These are phyloP conservation scores for Cetradonia linearis DNA, from an alignment of 495 filamentous ascomycete genomes.

Conservation along the genomic window DNA sequence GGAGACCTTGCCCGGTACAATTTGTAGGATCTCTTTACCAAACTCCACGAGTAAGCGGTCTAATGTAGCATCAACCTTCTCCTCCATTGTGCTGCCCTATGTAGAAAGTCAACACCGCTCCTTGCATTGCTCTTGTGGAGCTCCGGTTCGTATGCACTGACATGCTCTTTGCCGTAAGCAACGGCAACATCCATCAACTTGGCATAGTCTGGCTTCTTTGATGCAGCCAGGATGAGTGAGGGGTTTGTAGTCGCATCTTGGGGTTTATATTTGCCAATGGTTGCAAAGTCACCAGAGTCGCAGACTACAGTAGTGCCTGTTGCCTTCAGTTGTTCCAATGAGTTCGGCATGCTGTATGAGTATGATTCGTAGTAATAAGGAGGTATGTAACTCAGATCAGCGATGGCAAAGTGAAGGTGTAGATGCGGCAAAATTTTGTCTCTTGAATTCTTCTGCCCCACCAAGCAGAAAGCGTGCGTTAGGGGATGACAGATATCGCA, in stretches of 20 bases:
- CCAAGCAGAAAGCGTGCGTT: neutral
- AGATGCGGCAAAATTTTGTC: neutral
- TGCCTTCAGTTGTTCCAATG: constrained; percentile 94
- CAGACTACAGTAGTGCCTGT: constrained; percentile 95
- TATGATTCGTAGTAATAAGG: neutral
- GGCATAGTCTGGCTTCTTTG: constrained; percentile 97
- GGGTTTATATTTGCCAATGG: constrained; percentile 99
- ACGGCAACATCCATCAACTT: constrained; percentile 81
- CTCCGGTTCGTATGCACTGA: constrained; percentile 29
- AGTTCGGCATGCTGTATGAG: constrained; percentile 56
- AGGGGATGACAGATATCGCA: neutral
- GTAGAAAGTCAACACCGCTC: neutral
- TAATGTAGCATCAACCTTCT: constrained; percentile 71
- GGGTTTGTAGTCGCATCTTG: constrained; percentile 99
- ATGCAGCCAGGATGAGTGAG: constrained; percentile 91
- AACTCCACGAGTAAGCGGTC: constrained; percentile 96
- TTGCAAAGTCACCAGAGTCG: constrained; percentile 79
- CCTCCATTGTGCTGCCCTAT: constrained; percentile 49
- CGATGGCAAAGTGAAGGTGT: neutral
- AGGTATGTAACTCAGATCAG: neutral
- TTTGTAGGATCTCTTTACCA: constrained; percentile 92
- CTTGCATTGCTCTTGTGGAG: constrained; percentile 2
- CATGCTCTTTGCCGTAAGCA: constrained; percentile 69
- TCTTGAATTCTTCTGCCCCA: constrained; percentile 11
- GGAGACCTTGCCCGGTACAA: constrained; percentile 95